These are phyloP conservation scores for Chalciporus sp. DNA, from an alignment of 1,284 basidiomycete species.

Conservation along the genomic window DNA sequence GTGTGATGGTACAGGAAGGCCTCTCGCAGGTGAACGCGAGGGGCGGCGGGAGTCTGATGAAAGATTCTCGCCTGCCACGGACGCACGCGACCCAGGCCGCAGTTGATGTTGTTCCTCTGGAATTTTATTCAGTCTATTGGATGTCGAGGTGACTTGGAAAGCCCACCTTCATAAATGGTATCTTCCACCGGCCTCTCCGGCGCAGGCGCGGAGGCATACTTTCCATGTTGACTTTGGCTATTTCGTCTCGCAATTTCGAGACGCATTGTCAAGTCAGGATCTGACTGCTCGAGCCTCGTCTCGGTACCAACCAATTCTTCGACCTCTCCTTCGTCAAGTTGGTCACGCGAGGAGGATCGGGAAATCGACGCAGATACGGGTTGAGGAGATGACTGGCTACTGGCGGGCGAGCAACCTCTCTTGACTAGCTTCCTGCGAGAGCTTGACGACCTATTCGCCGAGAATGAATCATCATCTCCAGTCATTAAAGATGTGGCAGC, in stretches of 20 bases:
- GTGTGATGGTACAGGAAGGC: constrained; percentile 23
- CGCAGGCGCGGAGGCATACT: constrained; percentile 39
- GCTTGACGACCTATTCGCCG: constrained; percentile 49
- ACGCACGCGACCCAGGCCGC: constrained; percentile 56
- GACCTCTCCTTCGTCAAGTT: constrained; percentile 43
- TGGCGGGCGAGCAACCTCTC: constrained; percentile 57
- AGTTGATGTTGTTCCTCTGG: constrained; percentile 60
- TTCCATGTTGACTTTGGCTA: constrained; percentile 70
- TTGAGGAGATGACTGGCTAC: constrained; percentile 37
- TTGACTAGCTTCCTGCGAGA: constrained; percentile 57
- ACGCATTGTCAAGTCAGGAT: constrained; percentile 71
- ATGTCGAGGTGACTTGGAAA: constrained; percentile 2
- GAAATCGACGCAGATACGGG: constrained; percentile 41
- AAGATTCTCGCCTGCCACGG: constrained; percentile 40
- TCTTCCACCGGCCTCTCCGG: constrained; percentile 56
- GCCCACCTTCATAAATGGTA: constrained; percentile 74
- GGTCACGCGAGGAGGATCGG: constrained; percentile 44
- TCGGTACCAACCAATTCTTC: constrained; percentile 44
- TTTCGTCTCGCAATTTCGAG: constrained; percentile 81
- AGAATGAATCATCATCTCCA: constrained; percentile 59
- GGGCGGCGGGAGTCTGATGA: constrained; percentile 45
- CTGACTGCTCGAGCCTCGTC: constrained; percentile 57
- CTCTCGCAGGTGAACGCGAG: constrained; percentile 31
- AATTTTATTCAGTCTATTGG: constrained; percentile 5
- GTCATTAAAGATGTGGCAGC: constrained; percentile 59